Evolutionary conservation across 306 rosid genomes (phyloP).

Genomic region (Cajanus cajan): DNA sequence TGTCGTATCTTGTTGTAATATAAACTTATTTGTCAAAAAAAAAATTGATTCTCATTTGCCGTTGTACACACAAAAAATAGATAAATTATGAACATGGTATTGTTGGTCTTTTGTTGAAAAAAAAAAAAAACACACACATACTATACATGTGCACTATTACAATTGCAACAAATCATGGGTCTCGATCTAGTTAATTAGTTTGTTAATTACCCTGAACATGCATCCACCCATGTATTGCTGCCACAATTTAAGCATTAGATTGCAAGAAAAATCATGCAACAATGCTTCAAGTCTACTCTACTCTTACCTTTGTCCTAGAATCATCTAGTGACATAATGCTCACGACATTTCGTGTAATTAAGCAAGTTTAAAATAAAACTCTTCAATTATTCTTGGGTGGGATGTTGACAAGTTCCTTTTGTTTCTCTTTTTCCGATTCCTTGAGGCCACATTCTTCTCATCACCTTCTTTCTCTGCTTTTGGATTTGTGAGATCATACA

Average conservation of each 20-base stretch:
- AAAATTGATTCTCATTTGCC: too few species aligned
- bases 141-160: neutral
- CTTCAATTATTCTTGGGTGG: conserved; percentile 52
- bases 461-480: conserved; percentile 62
- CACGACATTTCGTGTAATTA: conserved; percentile 41
- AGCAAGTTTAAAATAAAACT: conserved; percentile 33
- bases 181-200: neutral
- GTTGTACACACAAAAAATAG: too few species aligned
- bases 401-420: conserved; percentile 82
- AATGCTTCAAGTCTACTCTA: conserved; percentile 18
- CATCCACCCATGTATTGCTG: neutral
- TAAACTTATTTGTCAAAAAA: too few species aligned
- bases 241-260: neutral
- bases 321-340: conserved; percentile 51
- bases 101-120: neutral
- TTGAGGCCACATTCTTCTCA: conserved; percentile 67
- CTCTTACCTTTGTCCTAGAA: conserved; percentile 9
- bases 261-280: neutral
- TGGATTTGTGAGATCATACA: conserved; percentile 52
- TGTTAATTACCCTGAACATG: neutral
- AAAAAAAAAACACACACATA: neutral
- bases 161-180: neutral
- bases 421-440: conserved; percentile 78
- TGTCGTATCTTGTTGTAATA: too few species aligned
- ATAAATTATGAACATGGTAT: too few species aligned